These are phyloP conservation scores for Rubia balearica DNA, from an alignment of 305 asterid species.

Conservation along the genomic window DNA sequence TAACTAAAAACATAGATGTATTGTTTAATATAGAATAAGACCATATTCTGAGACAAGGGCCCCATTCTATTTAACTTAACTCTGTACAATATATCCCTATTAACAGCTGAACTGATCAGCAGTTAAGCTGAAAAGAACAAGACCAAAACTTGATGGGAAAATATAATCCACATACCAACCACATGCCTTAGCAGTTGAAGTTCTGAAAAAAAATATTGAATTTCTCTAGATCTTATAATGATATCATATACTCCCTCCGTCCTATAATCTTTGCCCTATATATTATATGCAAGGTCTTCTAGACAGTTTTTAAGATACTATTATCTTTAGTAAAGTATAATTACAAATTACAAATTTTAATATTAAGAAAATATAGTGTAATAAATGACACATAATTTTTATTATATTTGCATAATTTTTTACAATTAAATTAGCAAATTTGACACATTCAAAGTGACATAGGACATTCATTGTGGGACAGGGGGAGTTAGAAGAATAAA, in stretches of 20 bases:
- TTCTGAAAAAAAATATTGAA: neutral
- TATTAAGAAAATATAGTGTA: neutral
- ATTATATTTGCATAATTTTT: neutral
- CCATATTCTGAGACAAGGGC: neutral
- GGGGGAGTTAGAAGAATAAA: neutral
- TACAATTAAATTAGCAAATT: neutral
- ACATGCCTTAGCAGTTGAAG: neutral
- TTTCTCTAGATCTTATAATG: neutral
- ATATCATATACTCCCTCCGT: neutral
- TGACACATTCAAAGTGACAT: no score
- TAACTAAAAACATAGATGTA: neutral
- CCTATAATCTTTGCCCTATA: neutral
- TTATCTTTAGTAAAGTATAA: no score
- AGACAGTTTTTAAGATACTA: no score
- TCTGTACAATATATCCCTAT: neutral
- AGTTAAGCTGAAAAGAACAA: neutral
- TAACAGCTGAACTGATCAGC: no score
- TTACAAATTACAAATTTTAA: no score
- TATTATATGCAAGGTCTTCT: neutral
- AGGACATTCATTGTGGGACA: neutral
- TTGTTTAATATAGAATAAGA: neutral
- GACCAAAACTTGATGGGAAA: neutral
- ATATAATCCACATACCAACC: neutral
- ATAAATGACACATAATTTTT: no score
- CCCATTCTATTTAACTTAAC: neutral